Base-by-base conservation (phyloP, 306 rosid species). In the Leucaena leucocephala region DNA sequence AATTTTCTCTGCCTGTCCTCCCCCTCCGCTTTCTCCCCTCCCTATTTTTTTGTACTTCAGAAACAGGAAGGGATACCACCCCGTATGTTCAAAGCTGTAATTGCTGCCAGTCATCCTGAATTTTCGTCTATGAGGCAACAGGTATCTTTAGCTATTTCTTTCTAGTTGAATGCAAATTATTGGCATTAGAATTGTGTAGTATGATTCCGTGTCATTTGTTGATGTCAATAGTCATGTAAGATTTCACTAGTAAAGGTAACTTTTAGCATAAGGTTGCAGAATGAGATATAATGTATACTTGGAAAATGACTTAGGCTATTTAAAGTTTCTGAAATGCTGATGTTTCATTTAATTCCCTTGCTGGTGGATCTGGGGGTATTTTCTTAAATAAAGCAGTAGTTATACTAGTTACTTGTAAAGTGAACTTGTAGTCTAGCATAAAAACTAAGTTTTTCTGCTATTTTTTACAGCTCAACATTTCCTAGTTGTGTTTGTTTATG, bases 21-120 rank as follows among this genome's bases (percentile, higher is more conserved):
- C 63, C 59, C 33, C 61, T 2, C 61, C 11, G 1, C 64, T 22
- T 22, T 3, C 68, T 33, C 50, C 71, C 64, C 62, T 69, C 68
- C 57, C 65, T 33, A 65, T 75, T 15, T 57, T 39, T 78, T 45
- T 75, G 59, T 71, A 76, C 72, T 74, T 72, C 78, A 93, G 97
- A 90, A 85, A 77, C 98, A 90, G 82, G 88, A 88, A 87, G 97
- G 98, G 58, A 90, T 93, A 86, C 92, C 88, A 40, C 97, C 97
- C 44, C 91, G 88, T 1, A 96, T 96, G 99, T 93, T 96, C 86
- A 95, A 95, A 86, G 76, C 97, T 22, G 87, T 95, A 77, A 93
- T 95, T 80, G 97, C 99, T 75, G 93, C 98, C 52, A 90, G 94
- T 80, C 99, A 95, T 87, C 97, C 99, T 45, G 99, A 95, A 82